phyloP scores from a whole-genome alignment of 2,329 filamentous ascomycete species.

The Ophiostoma australiae region DNA sequence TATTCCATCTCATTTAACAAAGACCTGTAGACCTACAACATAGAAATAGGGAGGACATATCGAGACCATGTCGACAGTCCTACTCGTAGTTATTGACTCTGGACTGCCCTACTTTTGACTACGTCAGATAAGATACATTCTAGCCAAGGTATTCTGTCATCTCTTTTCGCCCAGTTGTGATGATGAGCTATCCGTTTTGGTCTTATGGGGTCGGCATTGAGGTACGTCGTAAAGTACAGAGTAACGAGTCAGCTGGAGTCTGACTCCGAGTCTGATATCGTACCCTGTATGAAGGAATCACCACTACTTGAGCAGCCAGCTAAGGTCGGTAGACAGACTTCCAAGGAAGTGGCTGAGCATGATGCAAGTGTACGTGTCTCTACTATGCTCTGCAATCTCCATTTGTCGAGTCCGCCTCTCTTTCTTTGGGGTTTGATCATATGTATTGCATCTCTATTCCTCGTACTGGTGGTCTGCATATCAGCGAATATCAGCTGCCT shows the following conservation, averaged over 20 bases:
- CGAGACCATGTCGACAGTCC: not conserved
- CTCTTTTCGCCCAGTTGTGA: constrained; percentile 9
- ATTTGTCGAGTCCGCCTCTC: not conserved
- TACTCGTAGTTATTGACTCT: no score
- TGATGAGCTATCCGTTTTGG: constrained; percentile 11
- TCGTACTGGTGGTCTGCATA: no score
- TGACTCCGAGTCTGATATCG: not conserved
- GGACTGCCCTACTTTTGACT: not conserved
- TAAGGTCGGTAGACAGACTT: not conserved
- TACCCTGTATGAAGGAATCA: not conserved
- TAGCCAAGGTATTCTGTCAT: not conserved
- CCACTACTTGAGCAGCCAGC: not conserved
- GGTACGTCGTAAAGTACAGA: no score
- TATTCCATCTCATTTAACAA: no score
- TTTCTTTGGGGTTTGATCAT: no score
- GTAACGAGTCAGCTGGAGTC: no score
- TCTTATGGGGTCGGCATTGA: not conserved
- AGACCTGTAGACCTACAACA: no score
- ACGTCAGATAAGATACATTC: not conserved
- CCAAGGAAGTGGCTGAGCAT: not conserved
- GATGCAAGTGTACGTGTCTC: not conserved
- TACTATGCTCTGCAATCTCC: no score
- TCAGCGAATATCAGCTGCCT: not conserved
- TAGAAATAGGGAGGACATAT: no score
- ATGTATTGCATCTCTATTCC: no score